A percentile compares a stretch with the other conserved stretches of the same genome.
Conservation (phyloP, 129 eudicot genomes). For the Glebionis coronaria region DNA sequence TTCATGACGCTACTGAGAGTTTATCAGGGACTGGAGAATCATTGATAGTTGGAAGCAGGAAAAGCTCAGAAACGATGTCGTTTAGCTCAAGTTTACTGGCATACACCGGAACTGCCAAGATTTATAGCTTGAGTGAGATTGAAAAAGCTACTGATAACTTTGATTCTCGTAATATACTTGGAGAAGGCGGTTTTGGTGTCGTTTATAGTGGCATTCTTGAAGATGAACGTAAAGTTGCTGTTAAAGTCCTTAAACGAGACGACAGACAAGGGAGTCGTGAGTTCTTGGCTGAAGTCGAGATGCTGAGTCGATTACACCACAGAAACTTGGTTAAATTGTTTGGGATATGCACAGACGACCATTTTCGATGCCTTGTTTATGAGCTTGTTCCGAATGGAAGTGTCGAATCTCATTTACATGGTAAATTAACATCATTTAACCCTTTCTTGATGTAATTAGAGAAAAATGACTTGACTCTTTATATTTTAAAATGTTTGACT, state of each 20-base stretch:
- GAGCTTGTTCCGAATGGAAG: slow-evolving; percentile 97
- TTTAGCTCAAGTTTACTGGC: slow-evolving; percentile 61
- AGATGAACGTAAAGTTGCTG: slow-evolving; percentile 77
- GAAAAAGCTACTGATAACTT: slow-evolving; percentile 74
- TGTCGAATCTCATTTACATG: slow-evolving; percentile 96
- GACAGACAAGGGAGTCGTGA: slow-evolving; percentile 87
- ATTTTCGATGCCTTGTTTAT: slow-evolving; percentile 69
- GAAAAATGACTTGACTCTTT: background rate
- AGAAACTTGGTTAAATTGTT: slow-evolving; percentile 88
- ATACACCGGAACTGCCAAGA: slow-evolving; percentile 74
- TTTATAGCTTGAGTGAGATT: slow-evolving; percentile 61
- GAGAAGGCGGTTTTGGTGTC: slow-evolving; percentile 98
- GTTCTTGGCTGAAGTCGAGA: slow-evolving; percentile 98
- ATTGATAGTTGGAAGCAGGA: slow-evolving; percentile 59
- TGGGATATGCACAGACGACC: slow-evolving; percentile 80
- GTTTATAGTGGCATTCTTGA: slow-evolving; percentile 83
- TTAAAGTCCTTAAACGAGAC: slow-evolving; percentile 81
- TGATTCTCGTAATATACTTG: slow-evolving; percentile 57
- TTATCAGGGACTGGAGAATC: slow-evolving; percentile 56
- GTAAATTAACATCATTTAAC: slow-evolving; percentile 28
- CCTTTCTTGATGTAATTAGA: background rate
- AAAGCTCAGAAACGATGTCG: slow-evolving; percentile 63
- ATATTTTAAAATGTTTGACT: slow-evolving; percentile 3
- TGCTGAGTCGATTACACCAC: slow-evolving; percentile 91
- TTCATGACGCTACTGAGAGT: slow-evolving; percentile 11